Evolutionary conservation across 441 rosid species (phyloP), one percentile per base, ranked within the genome.

Genomic region (Kokia cookei): DNA sequence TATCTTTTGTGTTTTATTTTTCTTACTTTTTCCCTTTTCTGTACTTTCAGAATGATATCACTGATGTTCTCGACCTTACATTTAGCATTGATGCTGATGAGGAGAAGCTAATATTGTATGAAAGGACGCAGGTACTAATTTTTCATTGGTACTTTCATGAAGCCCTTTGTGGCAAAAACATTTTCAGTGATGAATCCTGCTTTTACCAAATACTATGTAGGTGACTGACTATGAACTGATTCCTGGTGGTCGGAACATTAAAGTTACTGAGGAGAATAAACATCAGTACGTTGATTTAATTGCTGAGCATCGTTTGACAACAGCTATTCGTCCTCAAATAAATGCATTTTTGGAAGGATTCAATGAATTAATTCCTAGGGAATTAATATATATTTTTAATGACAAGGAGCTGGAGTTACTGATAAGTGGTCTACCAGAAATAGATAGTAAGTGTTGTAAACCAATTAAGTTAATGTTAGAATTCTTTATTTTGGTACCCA

Each of bases 51-150:
- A 89, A 94, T 84, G 97, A 91, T 82, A 88, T 83, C 60, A 92
- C 89, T 54, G 99, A 92, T 71, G 88, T 85, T 58, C 85, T 79
- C 42, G 93, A 90, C 84, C 96, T 91, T 73, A 94, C 99, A 59
- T 94, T 94, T 82, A 94, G 97, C 82, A 88, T 94, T 45, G 99
- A 94, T 63, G 99, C 99, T 64, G 99, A 94, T 77, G 99, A 94
- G 84, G 99, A 94, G 86, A 89, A 93, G 83, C 87, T 80, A 75
- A 93, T 94, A 80, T 83, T 94, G 63, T 94, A 86, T 75, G 99
- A 94, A 75, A 86, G 88, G 73, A 86, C 88, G 14, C 90, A 94
- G 84, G 99, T 90, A 81, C 76, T 55, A 63, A 65, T 71, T 65
- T 65, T 53, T 63, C 35, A 27, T 27, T 47, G 59, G n/a, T 55